A percentile compares a stretch with the other conserved stretches of the same genome.
Evolutionary conservation across 352 stramenopile species (phyloP).

Genomic region (Pythium dissotocum): DNA sequence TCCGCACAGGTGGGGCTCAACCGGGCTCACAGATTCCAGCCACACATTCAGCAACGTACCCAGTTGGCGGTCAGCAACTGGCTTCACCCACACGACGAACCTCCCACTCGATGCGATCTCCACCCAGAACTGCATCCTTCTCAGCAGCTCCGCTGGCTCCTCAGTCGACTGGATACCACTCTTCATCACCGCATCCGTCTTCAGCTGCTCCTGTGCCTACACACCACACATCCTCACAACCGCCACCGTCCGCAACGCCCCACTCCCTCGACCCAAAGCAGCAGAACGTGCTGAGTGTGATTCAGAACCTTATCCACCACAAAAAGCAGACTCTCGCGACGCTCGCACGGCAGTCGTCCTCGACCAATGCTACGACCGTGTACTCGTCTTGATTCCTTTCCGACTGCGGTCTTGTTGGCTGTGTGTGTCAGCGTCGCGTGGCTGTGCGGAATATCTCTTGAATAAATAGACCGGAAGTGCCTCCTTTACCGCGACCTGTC

Average conservation of each 20-base stretch:
- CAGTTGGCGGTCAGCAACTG: background rate
- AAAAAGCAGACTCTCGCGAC: constrained; percentile 70
- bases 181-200: background rate
- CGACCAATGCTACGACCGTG: constrained; percentile 23
- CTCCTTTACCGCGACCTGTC: background rate
- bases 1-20: background rate
- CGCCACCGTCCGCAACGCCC: background rate
- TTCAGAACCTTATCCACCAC: constrained; percentile 80
- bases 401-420: background rate
- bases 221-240: constrained; percentile 1
- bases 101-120: background rate
- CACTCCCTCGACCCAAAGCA: constrained; percentile 54
- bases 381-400: constrained; percentile 22
- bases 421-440: background rate
- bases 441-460: background rate
- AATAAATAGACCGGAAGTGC: background rate
- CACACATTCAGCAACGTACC: background rate
- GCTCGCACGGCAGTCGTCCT: constrained; percentile 36
- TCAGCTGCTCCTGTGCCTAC: constrained; percentile 4
- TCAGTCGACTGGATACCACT: background rate
- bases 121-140: background rate
- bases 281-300: constrained; percentile 64
- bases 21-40: background rate
- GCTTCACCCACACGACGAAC: background rate
- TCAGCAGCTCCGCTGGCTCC: background rate